These are phyloP conservation scores for Daldinia eschscholtzii DNA, from an alignment of 2,329 filamentous ascomycete species.

Conservation along the genomic window DNA sequence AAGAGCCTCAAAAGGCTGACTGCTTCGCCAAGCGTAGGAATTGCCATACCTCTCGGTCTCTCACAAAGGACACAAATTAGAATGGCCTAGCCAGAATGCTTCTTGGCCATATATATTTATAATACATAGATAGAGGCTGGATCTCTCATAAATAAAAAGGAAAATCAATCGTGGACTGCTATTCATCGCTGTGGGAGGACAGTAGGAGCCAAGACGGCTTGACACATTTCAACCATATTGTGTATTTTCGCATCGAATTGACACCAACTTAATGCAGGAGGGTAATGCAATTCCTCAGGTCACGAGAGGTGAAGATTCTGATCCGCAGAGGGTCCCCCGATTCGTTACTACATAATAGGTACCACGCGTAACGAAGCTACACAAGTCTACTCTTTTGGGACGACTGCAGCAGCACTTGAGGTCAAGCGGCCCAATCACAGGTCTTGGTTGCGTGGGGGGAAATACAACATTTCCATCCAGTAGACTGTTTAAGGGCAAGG, in stretches of 20 bases:
- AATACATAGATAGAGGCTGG: conserved; percentile 27
- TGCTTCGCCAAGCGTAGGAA: conserved; percentile 45
- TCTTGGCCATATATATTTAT: conserved; percentile 39
- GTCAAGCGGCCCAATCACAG: conserved; percentile 37
- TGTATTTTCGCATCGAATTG: conserved; percentile 31
- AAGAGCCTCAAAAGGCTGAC: conserved; percentile 49
- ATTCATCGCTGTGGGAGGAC: conserved; percentile 15
- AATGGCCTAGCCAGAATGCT: conserved; percentile 16
- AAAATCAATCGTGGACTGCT: conserved; percentile 15
- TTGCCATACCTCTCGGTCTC: conserved; percentile 37
- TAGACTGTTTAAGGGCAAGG: conserved; percentile 27
- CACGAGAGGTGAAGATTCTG: conserved; percentile 43
- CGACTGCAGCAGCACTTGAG: conserved; percentile 32
- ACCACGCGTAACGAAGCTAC: conserved; percentile 39
- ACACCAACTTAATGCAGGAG: conserved; percentile 45
- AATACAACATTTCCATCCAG: conserved; percentile 38
- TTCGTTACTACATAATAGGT: conserved; percentile 37
- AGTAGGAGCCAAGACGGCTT: conserved; percentile 44
- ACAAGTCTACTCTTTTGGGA: conserved; percentile 42
- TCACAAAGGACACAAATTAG: conserved; percentile 19
- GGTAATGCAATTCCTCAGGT: conserved; percentile 36
- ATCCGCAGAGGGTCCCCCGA: conserved; percentile 31
- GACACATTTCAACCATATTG: conserved; percentile 42
- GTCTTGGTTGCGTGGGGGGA: conserved; percentile 36
- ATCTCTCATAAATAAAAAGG: background rate